Conservation (phyloP, 2,329 filamentous ascomycete genomes). For the Esteya vermicola region DNA sequence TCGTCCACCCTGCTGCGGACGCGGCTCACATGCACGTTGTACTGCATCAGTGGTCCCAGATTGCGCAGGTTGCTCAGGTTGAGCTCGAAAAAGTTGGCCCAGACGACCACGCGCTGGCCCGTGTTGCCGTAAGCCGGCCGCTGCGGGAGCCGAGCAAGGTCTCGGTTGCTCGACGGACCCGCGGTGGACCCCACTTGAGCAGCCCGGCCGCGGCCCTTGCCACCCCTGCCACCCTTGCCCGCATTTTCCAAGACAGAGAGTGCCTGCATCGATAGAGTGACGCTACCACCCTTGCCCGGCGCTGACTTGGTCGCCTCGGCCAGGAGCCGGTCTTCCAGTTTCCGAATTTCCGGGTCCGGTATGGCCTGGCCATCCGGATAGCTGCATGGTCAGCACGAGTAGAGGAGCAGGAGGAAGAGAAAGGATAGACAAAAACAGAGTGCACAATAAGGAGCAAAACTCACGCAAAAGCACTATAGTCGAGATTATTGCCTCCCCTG, state of each 20-base stretch:
- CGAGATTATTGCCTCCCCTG: background rate
- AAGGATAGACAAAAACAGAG: background rate
- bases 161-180: background rate
- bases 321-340: conserved; percentile 13
- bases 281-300: background rate
- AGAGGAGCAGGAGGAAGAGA: background rate
- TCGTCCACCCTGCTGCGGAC: too few species aligned
- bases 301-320: background rate
- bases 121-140: conserved; percentile 34
- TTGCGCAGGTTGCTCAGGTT: conserved; percentile 18
- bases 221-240: background rate
- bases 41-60: conserved; percentile 25
- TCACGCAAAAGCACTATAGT: conserved; percentile 16
- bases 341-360: conserved; percentile 16
- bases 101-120: conserved; percentile 29
- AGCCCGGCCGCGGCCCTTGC: background rate
- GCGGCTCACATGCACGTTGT: conserved; percentile 24
- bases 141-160: conserved; percentile 20
- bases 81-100: conserved; percentile 41
- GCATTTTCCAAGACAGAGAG: background rate
- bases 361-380: conserved; percentile 1
- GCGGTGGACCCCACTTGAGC: background rate
- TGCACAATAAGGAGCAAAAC: conserved; percentile 4
- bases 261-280: background rate
- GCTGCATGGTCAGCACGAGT: background rate